phyloP scores from a whole-genome alignment of 1,284 basidiomycete genomes.

The Cryptococcus neoformans region DNA sequence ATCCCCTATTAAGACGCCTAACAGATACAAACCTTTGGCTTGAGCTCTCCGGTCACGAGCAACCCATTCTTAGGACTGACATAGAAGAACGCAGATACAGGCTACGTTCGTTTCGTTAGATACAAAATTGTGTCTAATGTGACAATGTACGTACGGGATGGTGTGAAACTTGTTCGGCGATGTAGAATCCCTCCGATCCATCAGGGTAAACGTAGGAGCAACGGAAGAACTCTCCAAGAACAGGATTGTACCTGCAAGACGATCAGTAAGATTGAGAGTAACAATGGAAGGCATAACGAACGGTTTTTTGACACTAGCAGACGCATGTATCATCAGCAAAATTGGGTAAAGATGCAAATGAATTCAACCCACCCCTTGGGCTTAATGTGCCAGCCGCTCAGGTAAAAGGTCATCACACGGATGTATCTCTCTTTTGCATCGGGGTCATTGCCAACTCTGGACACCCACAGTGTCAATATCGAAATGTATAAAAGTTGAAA shows the following conservation, averaged over 20 bases:
- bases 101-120: slow-evolving; percentile 40
- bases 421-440: slow-evolving; percentile 90
- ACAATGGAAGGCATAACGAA: no score
- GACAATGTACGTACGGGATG: slow-evolving; percentile 39
- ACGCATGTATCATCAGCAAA: background rate
- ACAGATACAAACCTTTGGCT: slow-evolving; percentile 62
- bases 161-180: slow-evolving; percentile 80
- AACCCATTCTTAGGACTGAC: slow-evolving; percentile 82
- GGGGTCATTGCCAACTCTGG: slow-evolving; percentile 46
- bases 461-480: no score
- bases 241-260: slow-evolving; percentile 70
- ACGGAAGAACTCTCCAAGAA: slow-evolving; percentile 96
- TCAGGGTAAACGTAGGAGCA: slow-evolving; percentile 93
- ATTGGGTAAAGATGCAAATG: background rate
- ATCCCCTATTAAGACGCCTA: background rate
- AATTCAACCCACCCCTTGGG: slow-evolving; percentile 66
- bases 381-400: slow-evolving; percentile 99
- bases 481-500: no score
- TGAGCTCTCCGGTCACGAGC: slow-evolving; percentile 84
- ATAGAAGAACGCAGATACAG: slow-evolving; percentile 96
- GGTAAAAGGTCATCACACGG: slow-evolving; percentile 87
- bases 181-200: slow-evolving; percentile 90
- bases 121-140: background rate
- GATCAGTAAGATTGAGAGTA: no score
- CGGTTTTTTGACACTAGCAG: slow-evolving; percentile 1